These are phyloP conservation scores for Phyllosticta capitalensis DNA, from an alignment of 2,329 filamentous ascomycete genomes.

Conservation along the genomic window DNA sequence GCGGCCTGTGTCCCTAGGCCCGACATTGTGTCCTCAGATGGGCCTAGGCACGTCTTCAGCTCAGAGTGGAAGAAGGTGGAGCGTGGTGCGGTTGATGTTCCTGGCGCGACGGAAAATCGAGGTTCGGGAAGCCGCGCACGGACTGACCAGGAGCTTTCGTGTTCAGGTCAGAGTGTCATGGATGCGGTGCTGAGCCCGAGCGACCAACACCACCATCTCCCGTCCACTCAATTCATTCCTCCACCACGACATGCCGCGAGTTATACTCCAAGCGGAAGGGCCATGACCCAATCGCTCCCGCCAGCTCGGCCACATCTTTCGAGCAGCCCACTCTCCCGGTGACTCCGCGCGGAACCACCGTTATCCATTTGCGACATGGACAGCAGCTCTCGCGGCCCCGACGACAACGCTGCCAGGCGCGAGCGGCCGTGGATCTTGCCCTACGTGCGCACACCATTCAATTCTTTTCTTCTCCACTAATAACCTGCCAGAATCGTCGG, in stretches of 20 bases:
- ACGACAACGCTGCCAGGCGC: constrained; percentile 15
- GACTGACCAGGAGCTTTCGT: not conserved
- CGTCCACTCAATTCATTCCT: not conserved
- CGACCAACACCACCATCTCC: not conserved
- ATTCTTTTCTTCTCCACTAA: not conserved
- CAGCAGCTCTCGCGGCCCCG: constrained; percentile 1
- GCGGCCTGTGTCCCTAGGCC: not conserved
- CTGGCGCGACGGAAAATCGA: not conserved
- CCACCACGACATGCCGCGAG: not conserved
- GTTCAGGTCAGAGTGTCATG: not conserved
- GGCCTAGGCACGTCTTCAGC: not conserved
- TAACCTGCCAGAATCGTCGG: constrained; percentile 61
- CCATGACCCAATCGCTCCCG: not conserved
- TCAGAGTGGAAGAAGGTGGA: not conserved
- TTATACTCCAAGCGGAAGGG: not conserved
- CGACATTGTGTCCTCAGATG: not conserved
- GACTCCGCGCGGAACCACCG: not conserved
- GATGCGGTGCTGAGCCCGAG: not conserved
- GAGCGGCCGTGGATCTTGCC: constrained; percentile 31
- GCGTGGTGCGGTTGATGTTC: not conserved
- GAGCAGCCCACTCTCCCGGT: not conserved
- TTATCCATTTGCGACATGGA: constrained; percentile 1
- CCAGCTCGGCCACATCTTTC: not conserved
- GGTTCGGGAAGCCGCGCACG: not conserved
- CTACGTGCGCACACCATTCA: constrained; percentile 19